A percentile compares a stretch with the other conserved stretches of the same genome.
These are phyloP conservation scores for Apiotrichum mycotoxinovorans DNA, from an alignment of 1,284 basidiomycete genomes.

Conservation along the genomic window DNA sequence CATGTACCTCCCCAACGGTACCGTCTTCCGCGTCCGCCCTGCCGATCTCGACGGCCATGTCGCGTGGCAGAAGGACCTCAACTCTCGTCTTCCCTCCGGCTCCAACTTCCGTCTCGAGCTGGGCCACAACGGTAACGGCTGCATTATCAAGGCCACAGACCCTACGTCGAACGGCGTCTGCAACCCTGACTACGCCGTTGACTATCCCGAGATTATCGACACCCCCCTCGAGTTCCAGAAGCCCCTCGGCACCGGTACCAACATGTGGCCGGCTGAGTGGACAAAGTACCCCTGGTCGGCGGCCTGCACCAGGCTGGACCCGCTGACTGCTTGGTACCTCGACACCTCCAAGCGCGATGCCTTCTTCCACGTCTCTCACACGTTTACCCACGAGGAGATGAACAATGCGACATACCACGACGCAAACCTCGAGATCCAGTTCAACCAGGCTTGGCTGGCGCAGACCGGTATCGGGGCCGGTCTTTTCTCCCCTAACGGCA, in stretches of 20 bases:
- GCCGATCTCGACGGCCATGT: constrained; percentile 10
- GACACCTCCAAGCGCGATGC: constrained; percentile 3
- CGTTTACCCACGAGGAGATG: constrained; percentile 9
- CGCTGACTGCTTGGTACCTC: constrained; percentile 5
- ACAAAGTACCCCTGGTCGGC: constrained; percentile 4
- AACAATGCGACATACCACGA: constrained; percentile 12
- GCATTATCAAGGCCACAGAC: not conserved
- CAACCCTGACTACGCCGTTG: constrained; percentile 4
- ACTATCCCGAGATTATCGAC: not conserved
- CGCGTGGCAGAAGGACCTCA: constrained; percentile 10
- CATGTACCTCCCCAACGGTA: constrained; percentile 4
- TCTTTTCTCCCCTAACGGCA: constrained; percentile 1
- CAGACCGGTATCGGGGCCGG: constrained; percentile 7
- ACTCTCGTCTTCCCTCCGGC: constrained; percentile 9
- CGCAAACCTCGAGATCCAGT: constrained; percentile 10
- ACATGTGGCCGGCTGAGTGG: constrained; percentile 6
- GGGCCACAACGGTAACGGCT: constrained; percentile 15
- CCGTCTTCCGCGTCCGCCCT: constrained; percentile 5
- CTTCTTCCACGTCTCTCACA: constrained; percentile 12
- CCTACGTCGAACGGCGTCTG: not conserved
- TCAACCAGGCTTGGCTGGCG: constrained; percentile 12
- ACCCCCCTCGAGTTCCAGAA: constrained; percentile 9
- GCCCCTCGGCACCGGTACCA: constrained; percentile 7
- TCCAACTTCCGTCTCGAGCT: constrained; percentile 10
- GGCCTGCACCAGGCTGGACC: not conserved